A percentile compares a stretch with the other conserved stretches of the same genome.
Conservation (phyloP, 306 rosid species). For the Malus asiatica region DNA sequence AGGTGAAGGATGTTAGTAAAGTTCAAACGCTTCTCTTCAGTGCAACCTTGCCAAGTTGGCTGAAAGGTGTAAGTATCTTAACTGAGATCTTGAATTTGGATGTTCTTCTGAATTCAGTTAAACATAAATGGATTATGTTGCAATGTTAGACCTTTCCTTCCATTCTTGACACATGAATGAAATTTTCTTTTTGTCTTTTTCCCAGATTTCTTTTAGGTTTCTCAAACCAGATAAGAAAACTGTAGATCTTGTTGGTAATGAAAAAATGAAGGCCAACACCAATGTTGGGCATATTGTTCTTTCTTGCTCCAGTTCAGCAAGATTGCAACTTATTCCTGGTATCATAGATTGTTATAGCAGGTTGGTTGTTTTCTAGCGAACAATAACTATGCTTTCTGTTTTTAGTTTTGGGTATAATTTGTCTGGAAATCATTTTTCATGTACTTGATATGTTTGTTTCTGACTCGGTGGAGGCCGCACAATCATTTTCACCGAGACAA, state of each 20-base stretch:
- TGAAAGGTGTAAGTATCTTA: slow-evolving; percentile 43
- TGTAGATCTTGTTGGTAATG: slow-evolving; percentile 86
- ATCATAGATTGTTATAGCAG: slow-evolving; percentile 84
- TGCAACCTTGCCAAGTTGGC: slow-evolving; percentile 84
- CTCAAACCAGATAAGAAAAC: slow-evolving; percentile 68
- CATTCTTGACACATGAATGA: background rate
- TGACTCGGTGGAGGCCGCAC: slow-evolving; percentile 75
- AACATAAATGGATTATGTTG: too few species aligned
- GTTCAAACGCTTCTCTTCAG: slow-evolving; percentile 97
- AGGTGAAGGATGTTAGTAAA: slow-evolving; percentile 61
- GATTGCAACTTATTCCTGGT: slow-evolving; percentile 74
- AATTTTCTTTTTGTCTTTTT: slow-evolving; percentile 3
- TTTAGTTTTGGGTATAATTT: background rate
- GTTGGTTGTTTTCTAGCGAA: slow-evolving; percentile 20
- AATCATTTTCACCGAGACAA: slow-evolving; percentile 77
- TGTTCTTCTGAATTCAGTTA: background rate
- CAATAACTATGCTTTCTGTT: background rate
- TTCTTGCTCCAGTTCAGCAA: slow-evolving; percentile 60
- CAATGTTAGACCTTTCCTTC: background rate
- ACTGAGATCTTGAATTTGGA: background rate
- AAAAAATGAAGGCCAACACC: slow-evolving; percentile 79
- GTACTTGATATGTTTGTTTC: background rate
- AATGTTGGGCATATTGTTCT: slow-evolving; percentile 85
- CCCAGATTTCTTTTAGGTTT: slow-evolving; percentile 67
- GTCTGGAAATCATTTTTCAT: background rate